Evolutionary conservation across 352 stramenopile species (phyloP), one percentile per base, ranked within the genome.

Genomic region (Phytophthora europaea): DNA sequence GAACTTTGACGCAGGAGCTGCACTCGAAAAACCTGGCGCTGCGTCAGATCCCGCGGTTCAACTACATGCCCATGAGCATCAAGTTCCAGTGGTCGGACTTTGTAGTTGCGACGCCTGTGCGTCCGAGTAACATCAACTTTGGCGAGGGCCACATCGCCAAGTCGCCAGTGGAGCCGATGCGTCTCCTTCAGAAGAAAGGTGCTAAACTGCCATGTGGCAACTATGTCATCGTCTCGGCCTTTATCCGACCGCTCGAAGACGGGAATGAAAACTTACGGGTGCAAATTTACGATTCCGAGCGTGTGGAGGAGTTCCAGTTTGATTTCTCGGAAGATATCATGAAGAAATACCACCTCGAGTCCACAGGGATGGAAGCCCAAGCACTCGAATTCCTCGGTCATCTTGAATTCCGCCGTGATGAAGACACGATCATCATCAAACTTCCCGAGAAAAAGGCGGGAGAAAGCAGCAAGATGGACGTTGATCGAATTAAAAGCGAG

Each of bases 1-100:
- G 90, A 55, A 84, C 80, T n/a, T 68, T 90, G 38, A 82, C 84
- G n/a, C 73, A 92, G 38, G 85, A 93, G 23, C 69, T 81, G 7
- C 80, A 84, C 38, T 83, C 75, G 40, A 93, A 93, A 52, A 85
- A 83, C 9, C 80, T 93, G 55, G 83, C 82, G 9, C 70, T 81
- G 22, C 84, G 82, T 18, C 81, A 78, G 22, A 91, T 89, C 23
- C 85, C 85, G 20, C 79, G 84, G 9, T 93, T 93, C 64, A 92
- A 92, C 40, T 92, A 92, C 65, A 73, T 82, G 45, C 83, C 83
- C 0, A 77, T 93, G 38, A 26, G 79, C 13, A 85, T 93, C 61
- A 83, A 90, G 38, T 92, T 93, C 60, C 82, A 93, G 63, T 92
- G 86, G 84, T 92, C 84, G 0, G 84, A 91, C 55, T 93, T 93